Evolutionary conservation across 345 rosid genomes (phyloP), one percentile per base, ranked within the genome.

Genomic region (Rhizophora apiculata): DNA sequence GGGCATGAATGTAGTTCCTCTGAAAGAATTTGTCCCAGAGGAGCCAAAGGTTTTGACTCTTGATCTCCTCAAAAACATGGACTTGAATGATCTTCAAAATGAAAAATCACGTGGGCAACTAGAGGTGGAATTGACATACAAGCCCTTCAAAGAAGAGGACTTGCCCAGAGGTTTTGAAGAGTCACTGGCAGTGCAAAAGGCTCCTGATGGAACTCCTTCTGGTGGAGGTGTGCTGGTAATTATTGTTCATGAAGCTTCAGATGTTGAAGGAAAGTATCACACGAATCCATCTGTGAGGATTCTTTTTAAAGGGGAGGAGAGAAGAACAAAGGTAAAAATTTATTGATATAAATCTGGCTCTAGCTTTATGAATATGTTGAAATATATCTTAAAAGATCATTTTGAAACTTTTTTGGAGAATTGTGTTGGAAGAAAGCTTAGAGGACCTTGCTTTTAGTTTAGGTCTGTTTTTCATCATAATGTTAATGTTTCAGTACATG

Each of bases 211-310:
- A 60, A 88, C 97, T 6, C 98, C 97, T 20, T 78, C 85, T 32
- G 74, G 89, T 18, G 98, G 98, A 68, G 98, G 98, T 65, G 54
- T 91, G 81, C 97, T 93, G 19, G 90, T 79, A 64, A 85, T 93
- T 68, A 89, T 81, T 9, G 83, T 91, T 77, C 97, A 89, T 34
- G 96, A 92, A 63, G 98, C 94, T 26, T 86, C 88, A 68, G 96
- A 89, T 74, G 83, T 91, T 78, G 98, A 93, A 80, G 98, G 98
- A 37, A 93, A 93, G 86, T 84, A 91, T 76, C 98, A 93, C 71
- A 91, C 86, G 19, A 93, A 93, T 75, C 98, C 98, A 9, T 83
- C 78, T 36, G 98, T 68, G 16, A 80, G 90, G 71, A 37, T 91
- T 69, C 79, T 85, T 68, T 91, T 91, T 76, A 82, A 79, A 79